Conservation (phyloP, 1,139 yeast species). For the Yamadazyma spencermartinsiae region DNA sequence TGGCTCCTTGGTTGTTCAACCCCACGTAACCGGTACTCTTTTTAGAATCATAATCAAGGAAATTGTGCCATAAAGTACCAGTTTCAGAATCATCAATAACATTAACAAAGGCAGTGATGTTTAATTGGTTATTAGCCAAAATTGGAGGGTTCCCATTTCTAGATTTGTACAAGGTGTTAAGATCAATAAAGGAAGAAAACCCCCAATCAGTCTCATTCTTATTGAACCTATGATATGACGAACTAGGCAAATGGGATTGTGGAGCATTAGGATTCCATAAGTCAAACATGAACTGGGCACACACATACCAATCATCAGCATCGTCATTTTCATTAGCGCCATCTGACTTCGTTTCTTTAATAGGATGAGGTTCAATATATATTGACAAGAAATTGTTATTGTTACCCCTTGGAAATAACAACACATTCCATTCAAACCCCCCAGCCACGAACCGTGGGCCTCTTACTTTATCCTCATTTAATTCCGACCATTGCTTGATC, state of each 20-base stretch:
- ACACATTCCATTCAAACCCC: slow-evolving; percentile 68
- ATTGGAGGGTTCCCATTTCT: slow-evolving; percentile 23
- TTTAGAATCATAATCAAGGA: slow-evolving; percentile 83
- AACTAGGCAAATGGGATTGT: slow-evolving; percentile 55
- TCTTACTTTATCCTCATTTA: slow-evolving; percentile 53
- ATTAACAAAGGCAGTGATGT: slow-evolving; percentile 75
- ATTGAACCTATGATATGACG: slow-evolving; percentile 80
- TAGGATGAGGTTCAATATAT: slow-evolving; percentile 63
- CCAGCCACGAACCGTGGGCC: slow-evolving; percentile 62
- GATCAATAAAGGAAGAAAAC: slow-evolving; percentile 72
- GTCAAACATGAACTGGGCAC: slow-evolving; percentile 88
- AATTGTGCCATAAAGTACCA: slow-evolving; percentile 91
- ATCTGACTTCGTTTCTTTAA: slow-evolving; percentile 19
- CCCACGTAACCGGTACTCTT: slow-evolving; percentile 89
- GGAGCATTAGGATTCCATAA: slow-evolving; percentile 82
- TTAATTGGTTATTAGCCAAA: slow-evolving; percentile 57
- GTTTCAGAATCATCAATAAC: slow-evolving; percentile 84
- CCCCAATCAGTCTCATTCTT: slow-evolving; percentile 93
- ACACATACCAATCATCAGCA: slow-evolving; percentile 65
- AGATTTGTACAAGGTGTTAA: slow-evolving; percentile 20
- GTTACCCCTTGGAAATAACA: slow-evolving; percentile 78
- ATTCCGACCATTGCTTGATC: slow-evolving; percentile 61
- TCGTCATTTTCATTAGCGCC: slow-evolving; percentile 30
- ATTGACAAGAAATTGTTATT: slow-evolving; percentile 52
- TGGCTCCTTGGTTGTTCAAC: slow-evolving; percentile 94